Evolutionary conservation across 2,329 filamentous ascomycete genomes (phyloP).

Genomic region (Ceratocystis cacaofunesta): DNA sequence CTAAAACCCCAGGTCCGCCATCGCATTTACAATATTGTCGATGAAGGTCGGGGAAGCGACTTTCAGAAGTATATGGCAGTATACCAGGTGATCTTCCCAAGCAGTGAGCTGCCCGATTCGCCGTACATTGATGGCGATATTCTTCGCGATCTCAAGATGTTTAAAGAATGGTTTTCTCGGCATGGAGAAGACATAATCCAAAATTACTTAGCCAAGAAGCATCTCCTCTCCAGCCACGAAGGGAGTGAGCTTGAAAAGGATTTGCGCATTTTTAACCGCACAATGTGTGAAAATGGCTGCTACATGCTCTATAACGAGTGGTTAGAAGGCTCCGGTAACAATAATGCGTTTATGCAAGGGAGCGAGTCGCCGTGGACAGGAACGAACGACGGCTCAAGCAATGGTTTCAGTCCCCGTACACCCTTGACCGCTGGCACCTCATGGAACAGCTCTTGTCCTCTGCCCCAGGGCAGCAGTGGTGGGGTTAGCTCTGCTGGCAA

Average conservation of each 20-base stretch:
- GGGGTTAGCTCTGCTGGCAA: neutral
- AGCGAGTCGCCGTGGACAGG: slow-evolving; percentile 6
- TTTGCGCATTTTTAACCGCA: slow-evolving; percentile 6
- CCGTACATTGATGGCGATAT: slow-evolving; percentile 1
- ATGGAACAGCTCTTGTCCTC: neutral
- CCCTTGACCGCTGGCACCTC: slow-evolving; percentile 2
- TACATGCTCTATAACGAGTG: slow-evolving; percentile 5
- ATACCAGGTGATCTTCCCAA: slow-evolving; percentile 9
- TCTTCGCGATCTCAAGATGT: slow-evolving; percentile 4
- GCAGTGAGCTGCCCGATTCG: neutral
- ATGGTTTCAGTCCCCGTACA: slow-evolving; percentile 12
- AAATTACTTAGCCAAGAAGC: neutral
- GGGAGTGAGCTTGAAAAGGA: neutral
- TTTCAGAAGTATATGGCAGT: neutral
- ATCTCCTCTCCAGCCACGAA: neutral
- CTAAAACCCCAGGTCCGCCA: neutral
- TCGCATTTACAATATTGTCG: slow-evolving; percentile 8
- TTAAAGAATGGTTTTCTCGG: slow-evolving; percentile 5
- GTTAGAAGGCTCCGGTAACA: neutral
- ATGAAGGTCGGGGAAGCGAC: neutral
- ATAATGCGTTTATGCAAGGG: neutral
- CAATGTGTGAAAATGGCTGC: slow-evolving; percentile 1
- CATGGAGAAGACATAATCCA: neutral
- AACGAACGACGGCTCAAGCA: slow-evolving; percentile 3
- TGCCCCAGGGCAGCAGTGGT: neutral